Conservation (phyloP, 78 protist genomes). For the Monocercomonoides exilis region DNA sequence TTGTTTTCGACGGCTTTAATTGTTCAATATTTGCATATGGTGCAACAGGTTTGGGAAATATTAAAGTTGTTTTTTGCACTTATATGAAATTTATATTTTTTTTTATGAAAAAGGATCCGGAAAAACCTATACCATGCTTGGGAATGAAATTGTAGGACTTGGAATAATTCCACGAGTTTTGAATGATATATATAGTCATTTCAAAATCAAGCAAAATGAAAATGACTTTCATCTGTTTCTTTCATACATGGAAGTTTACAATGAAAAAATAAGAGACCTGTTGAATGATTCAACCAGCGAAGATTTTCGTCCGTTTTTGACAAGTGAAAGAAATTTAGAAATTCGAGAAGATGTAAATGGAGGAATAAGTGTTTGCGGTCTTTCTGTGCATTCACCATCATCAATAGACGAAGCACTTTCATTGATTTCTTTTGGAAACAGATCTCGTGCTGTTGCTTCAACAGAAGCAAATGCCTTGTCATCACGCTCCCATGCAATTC, state of each 20-base stretch:
- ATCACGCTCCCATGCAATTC: constrained; percentile 87
- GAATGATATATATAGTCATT: constrained; percentile 61
- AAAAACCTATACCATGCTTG: constrained; percentile 69
- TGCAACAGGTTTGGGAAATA: constrained; percentile 37
- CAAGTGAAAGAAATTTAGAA: constrained; percentile 5
- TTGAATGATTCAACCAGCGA: no score
- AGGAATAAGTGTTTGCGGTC: constrained; percentile 21
- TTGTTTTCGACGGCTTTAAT: constrained; percentile 45
- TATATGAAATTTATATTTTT: no score
- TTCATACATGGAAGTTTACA: constrained; percentile 74
- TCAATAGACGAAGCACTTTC: background rate
- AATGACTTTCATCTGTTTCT: constrained; percentile 50
- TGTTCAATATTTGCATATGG: constrained; percentile 57
- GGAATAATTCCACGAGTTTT: constrained; percentile 80
- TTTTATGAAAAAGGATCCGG: constrained; percentile 28
- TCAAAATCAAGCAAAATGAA: no score
- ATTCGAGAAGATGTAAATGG: constrained; percentile 57
- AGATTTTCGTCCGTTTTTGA: no score
- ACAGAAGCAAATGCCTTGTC: constrained; percentile 78
- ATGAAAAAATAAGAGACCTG: constrained; percentile 72
- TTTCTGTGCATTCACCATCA: background rate
- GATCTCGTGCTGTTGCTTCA: constrained; percentile 40
- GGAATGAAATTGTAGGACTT: constrained; percentile 36
- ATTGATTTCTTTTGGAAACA: constrained; percentile 58
- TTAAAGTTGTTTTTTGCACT: no score